Conservation (phyloP, 2,329 filamentous ascomycete genomes). For the Claviceps monticola region DNA sequence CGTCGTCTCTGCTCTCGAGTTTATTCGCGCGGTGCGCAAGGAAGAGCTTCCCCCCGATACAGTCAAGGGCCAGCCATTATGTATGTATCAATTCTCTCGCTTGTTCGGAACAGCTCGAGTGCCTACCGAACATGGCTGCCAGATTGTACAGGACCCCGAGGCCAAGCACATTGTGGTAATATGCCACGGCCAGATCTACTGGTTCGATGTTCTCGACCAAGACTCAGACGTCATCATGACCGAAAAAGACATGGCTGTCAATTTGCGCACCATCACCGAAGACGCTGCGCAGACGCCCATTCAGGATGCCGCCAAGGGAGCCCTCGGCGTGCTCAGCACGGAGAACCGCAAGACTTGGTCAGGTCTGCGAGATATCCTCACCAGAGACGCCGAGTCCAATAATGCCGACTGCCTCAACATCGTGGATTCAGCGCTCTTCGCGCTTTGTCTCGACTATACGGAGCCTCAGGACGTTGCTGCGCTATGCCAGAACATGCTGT, state of each 20-base stretch:
- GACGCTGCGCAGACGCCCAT: conserved; percentile 84
- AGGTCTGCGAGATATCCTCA: conserved; percentile 73
- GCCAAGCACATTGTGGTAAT: conserved; percentile 88
- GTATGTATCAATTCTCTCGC: conserved; percentile 97
- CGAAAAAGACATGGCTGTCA: conserved; percentile 82
- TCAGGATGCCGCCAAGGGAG: conserved; percentile 88
- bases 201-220: conserved; percentile 94
- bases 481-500: conserved; percentile 97
- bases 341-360: conserved; percentile 97
- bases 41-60: conserved; percentile 88
- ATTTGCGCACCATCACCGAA: conserved; percentile 81
- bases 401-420: conserved; percentile 94
- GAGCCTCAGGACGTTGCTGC: conserved; percentile 69
- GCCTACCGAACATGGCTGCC: conserved; percentile 85
- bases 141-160: conserved; percentile 88
- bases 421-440: conserved; percentile 85
- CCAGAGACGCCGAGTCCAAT: conserved; percentile 74
- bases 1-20: conserved; percentile 77
- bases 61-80: conserved; percentile 68
- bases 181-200: conserved; percentile 93
- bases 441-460: conserved; percentile 84
- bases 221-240: conserved; percentile 96
- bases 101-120: conserved; percentile 91
- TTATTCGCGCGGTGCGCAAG: conserved; percentile 81
- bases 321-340: conserved; percentile 83